A percentile compares a stretch with the other conserved stretches of the same genome.
phyloP scores from a whole-genome alignment of 2,329 filamentous ascomycete species.

The Penicillium aurantiogriseum region DNA sequence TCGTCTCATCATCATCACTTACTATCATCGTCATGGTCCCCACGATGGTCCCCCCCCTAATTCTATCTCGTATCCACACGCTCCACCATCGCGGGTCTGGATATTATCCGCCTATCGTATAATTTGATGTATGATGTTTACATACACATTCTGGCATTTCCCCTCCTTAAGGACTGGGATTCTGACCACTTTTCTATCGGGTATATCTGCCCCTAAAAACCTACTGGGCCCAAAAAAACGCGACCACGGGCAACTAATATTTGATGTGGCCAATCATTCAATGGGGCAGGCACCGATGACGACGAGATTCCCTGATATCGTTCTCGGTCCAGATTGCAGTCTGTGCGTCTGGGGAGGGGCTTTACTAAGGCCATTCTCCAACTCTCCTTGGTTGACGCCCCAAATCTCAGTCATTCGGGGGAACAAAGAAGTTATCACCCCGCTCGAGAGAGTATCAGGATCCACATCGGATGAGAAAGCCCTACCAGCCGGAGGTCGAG shows the following conservation, averaged over 20 bases:
- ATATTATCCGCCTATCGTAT: constrained; percentile 6
- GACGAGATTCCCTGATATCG: constrained; percentile 13
- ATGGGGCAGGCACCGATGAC: constrained; percentile 7
- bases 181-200: constrained; percentile 2
- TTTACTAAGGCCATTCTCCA: not conserved
- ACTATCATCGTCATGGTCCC: constrained; percentile 10
- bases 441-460: not conserved
- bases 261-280: constrained; percentile 10
- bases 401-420: not conserved
- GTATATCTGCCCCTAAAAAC: not conserved
- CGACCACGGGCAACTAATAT: not conserved
- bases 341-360: constrained; percentile 10
- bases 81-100: constrained; percentile 9
- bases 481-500: not conserved
- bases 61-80: constrained; percentile 9
- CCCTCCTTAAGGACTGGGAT: not conserved
- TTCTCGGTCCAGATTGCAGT: constrained; percentile 15
- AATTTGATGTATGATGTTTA: not conserved
- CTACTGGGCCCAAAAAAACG: too few relatives aligned
- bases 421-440: constrained; percentile 4
- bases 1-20: constrained; percentile 18
- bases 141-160: not conserved
- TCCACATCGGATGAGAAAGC: constrained; percentile 4
- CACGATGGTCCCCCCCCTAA: not conserved
- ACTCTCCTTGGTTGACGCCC: not conserved